These are phyloP conservation scores for Cyberlindnera sargentensis DNA, from an alignment of 805 yeast species.

Conservation along the genomic window DNA sequence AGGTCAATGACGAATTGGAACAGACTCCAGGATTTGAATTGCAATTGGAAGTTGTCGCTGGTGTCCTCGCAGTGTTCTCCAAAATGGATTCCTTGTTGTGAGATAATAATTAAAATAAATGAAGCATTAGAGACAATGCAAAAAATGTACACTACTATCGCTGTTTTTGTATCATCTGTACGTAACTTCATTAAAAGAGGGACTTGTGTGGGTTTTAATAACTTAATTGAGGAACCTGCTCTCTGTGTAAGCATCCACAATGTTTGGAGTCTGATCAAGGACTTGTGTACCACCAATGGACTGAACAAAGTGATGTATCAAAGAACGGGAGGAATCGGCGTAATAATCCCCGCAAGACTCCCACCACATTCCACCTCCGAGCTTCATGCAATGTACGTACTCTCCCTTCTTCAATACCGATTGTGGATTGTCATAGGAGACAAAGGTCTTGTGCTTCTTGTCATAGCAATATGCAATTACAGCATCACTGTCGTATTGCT, in stretches of 20 bases:
- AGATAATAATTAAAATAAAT: neutral
- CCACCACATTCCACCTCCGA: slow-evolving; percentile 96
- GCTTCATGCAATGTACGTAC: slow-evolving; percentile 37
- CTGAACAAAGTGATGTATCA: slow-evolving; percentile 38
- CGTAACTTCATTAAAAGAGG: no score
- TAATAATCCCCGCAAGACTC: slow-evolving; percentile 73
- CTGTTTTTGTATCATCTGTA: neutral
- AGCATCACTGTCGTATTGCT: slow-evolving; percentile 42
- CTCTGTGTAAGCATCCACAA: slow-evolving; percentile 4
- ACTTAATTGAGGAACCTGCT: slow-evolving; percentile 10
- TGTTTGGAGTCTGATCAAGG: slow-evolving; percentile 8
- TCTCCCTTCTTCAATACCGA: slow-evolving; percentile 51
- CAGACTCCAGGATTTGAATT: slow-evolving; percentile 41
- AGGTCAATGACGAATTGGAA: slow-evolving; percentile 38
- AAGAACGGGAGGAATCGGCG: slow-evolving; percentile 27
- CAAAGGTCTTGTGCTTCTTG: slow-evolving; percentile 29
- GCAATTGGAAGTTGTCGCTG: slow-evolving; percentile 85
- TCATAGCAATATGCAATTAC: slow-evolving; percentile 52
- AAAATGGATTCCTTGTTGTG: slow-evolving; percentile 84
- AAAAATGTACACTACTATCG: neutral
- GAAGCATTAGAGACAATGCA: neutral
- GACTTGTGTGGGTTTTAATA: no score
- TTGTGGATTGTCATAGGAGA: slow-evolving; percentile 60
- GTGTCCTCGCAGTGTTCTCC: slow-evolving; percentile 82
- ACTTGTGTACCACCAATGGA: slow-evolving; percentile 11